Base-by-base conservation (phyloP, 768 basidiomycete species). In the Porpolomopsis calyptriformis region DNA sequence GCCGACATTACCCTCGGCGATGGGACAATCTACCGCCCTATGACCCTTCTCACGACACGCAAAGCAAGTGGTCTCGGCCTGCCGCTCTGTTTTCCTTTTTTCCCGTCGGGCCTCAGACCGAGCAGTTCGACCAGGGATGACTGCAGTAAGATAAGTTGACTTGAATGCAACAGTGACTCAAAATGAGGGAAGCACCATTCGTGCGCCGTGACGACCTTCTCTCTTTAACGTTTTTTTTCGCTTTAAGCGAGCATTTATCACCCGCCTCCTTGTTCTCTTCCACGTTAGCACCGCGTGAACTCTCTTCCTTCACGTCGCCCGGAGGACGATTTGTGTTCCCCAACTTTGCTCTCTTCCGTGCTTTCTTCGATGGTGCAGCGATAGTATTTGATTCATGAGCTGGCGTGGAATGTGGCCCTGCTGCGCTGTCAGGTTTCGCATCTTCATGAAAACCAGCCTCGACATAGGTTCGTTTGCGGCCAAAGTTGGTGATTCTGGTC, bases 11-110 rank as follows among this genome's bases (percentile, higher is more conserved):
- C n/a, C n/a, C n/a, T n/a, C n/a, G n/a, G 64, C 54, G 12, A 67
- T 75, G 0, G 85, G 84, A 58, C 92, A 97, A 47, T 90, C 77
- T 58, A 71, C 80, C 2, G 90, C 90, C 1, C 82, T 69, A 57
- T 97, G 92, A 0, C 92, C 92, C 50, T 71, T 77, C 55, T 80
- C 70, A 43, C 92, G 75, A 66, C 92, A 97, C 2, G 83, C 85
- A 61, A 91, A 93, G 59, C 92, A 96, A 4, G 75, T 79, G 1
- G 81, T 90, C 2, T 67, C 61, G 7, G 70, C 64, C 10, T 70
- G 53, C 35, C 77, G 74, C 39, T 82, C 76, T 2, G 73, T 57
- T 42, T 77, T 74, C 29, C 90, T 78, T 52, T 76, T 72, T 43
- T 80, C 56, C 11, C 89, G 74, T 40, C 91, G 71, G 16, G 65